Evolutionary conservation across 768 basidiomycete genomes (phyloP).

Genomic region (Lactarius tabidus): DNA sequence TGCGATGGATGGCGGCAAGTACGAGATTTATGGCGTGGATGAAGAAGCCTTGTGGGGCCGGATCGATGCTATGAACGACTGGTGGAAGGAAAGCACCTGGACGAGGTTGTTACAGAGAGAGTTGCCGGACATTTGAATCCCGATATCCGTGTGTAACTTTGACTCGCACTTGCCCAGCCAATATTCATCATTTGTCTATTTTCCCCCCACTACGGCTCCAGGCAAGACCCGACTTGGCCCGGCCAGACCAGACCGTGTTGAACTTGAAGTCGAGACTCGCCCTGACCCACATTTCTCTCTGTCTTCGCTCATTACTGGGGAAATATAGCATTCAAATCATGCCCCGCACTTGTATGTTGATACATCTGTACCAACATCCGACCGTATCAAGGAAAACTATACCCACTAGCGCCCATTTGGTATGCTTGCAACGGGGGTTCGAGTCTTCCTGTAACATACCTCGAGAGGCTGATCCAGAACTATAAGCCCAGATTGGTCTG

Average conservation of each 20-base stretch:
- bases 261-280: background rate
- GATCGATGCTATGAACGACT: slow-evolving; percentile 78
- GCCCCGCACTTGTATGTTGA: background rate
- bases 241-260: background rate
- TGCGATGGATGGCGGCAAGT: slow-evolving; percentile 63
- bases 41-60: slow-evolving; percentile 85
- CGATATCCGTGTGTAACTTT: background rate
- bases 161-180: background rate
- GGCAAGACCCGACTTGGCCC: background rate
- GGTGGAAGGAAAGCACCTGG: slow-evolving; percentile 95
- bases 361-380: background rate
- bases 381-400: background rate
- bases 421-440: background rate
- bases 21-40: slow-evolving; percentile 81
- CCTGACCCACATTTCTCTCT: background rate
- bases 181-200: background rate
- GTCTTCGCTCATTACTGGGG: background rate
- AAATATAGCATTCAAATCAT: background rate
- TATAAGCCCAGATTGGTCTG: background rate
- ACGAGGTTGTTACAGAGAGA: slow-evolving; percentile 75
- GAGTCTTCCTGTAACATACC: background rate
- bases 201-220: background rate
- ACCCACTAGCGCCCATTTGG: background rate
- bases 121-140: slow-evolving; percentile 64
- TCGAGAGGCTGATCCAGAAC: background rate